phyloP scores from a whole-genome alignment of 129 eudicot genomes.

The Silybum marianum region DNA sequence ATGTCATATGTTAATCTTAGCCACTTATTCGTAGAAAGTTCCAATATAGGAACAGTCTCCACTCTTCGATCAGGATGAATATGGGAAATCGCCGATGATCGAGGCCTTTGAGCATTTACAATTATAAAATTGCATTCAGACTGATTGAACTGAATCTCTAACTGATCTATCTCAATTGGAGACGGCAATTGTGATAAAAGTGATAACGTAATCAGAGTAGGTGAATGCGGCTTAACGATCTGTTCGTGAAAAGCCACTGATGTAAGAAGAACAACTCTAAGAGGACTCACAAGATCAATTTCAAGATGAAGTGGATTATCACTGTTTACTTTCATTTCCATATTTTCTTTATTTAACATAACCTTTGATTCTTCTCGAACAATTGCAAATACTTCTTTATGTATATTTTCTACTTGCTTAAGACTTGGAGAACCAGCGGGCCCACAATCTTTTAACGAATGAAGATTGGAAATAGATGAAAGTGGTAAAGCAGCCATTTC shows the following conservation, averaged over 20 bases:
- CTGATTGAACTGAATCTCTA: constrained; percentile 92
- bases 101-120: constrained; percentile 65
- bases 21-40: constrained; percentile 81
- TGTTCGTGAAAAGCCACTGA: constrained; percentile 97
- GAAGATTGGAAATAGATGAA: constrained; percentile 29
- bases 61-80: constrained; percentile 73
- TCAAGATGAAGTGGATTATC: constrained; percentile 81
- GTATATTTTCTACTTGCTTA: constrained; percentile 62
- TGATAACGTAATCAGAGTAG: constrained; percentile 64
- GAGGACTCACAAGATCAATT: constrained; percentile 95
- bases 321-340: constrained; percentile 46
- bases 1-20: constrained; percentile 79
- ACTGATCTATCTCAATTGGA: constrained; percentile 78
- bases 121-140: constrained; percentile 86
- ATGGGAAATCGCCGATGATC: constrained; percentile 50
- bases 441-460: constrained; percentile 57
- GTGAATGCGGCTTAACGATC: constrained; percentile 72
- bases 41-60: constrained; percentile 69
- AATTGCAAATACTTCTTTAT: constrained; percentile 67
- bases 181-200: constrained; percentile 83
- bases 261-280: constrained; percentile 81
- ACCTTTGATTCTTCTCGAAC: constrained; percentile 53
- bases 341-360: constrained; percentile 31
- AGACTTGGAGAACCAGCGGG: constrained; percentile 80
- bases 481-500: constrained; percentile 97